Evolutionary conservation across 1,139 yeast genomes (phyloP), one percentile per base, ranked within the genome.

Genomic region (Saccharomyces hybrid): DNA sequence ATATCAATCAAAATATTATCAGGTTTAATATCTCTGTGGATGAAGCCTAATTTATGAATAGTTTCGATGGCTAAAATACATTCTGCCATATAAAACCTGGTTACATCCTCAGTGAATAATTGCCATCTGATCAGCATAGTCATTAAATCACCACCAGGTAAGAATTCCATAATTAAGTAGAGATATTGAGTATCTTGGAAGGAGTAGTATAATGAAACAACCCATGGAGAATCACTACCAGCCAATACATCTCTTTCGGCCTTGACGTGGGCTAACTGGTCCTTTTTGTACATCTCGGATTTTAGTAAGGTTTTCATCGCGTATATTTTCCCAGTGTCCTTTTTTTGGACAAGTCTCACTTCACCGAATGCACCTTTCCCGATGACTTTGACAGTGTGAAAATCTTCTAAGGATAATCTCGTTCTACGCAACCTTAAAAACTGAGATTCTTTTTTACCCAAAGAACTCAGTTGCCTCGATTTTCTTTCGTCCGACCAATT

Each of bases 351-450:
- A 57, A 86, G 73, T 64, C 95, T 74, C 49, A 86, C 95, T 66
- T 86, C 95, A 63, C 95, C 95, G 71, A 86, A 86, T 0, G 95
- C 95, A 69, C 95, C 95, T 68, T 86, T 86, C 62, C 95, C 95
- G 64, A 86, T 86, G 23, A 86, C 93, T 69, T 86, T 86, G 29
- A 86, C 91, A 0, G 93, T 86, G 55, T 76, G 79, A 67, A 86
- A 86, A 71, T 86, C 95, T 53, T 85, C 91, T 52, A 86, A 69
- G 0, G 89, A 77, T 54, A 86, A 71, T 68, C 88, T 82, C 3
- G 95, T 86, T 73, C 95, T 78, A 68, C 93, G 76, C 57, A 86
- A 74, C 63, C 95, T 76, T 64, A 86, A 76, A 61, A 85, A 86
- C 64, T 85, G 91, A 0, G 90, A 84, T 71, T 86, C 95, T 60